A percentile compares a stretch with the other conserved stretches of the same genome.
These are phyloP conservation scores for Penicillium sp. DNA, from an alignment of 2,329 filamentous ascomycete genomes.

Conservation along the genomic window DNA sequence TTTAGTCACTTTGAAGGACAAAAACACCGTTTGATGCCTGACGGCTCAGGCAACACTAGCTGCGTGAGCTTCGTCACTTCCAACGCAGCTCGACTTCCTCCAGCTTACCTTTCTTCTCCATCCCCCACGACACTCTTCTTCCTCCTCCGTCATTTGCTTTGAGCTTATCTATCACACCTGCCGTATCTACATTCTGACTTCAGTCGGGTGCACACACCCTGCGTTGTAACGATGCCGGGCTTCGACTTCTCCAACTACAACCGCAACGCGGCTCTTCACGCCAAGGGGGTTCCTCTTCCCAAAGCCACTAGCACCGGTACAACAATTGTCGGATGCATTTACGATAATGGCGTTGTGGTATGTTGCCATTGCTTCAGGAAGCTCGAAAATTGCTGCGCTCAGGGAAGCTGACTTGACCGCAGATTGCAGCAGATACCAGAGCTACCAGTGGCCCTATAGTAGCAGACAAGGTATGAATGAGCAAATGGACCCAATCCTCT, in stretches of 20 bases:
- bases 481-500: background rate
- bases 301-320: slow-evolving; percentile 98
- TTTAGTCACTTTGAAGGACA: slow-evolving; percentile 5
- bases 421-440: slow-evolving; percentile 97
- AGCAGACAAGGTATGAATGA: slow-evolving; percentile 74
- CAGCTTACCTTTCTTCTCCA: slow-evolving; percentile 14
- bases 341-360: slow-evolving; percentile 90
- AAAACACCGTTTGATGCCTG: slow-evolving; percentile 23
- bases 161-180: background rate
- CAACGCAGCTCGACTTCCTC: slow-evolving; percentile 23
- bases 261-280: slow-evolving; percentile 93
- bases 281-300: slow-evolving; percentile 85
- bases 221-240: slow-evolving; percentile 68
- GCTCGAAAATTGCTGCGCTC: background rate
- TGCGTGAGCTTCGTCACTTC: slow-evolving; percentile 43
- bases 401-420: slow-evolving; percentile 22
- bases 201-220: slow-evolving; percentile 23
- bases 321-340: slow-evolving; percentile 97
- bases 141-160: slow-evolving; percentile 27
- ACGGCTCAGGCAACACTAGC: slow-evolving; percentile 30
- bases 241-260: slow-evolving; percentile 99
- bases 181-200: slow-evolving; percentile 17
- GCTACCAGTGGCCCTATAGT: slow-evolving; percentile 97
- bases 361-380: slow-evolving; percentile 26
- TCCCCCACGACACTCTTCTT: slow-evolving; percentile 33